Percentiles rank a stretch among this genome's conserved stretches.
phyloP scores from a whole-genome alignment of 176 grass and related monocot genomes.

The Calamus simplicifolius region DNA sequence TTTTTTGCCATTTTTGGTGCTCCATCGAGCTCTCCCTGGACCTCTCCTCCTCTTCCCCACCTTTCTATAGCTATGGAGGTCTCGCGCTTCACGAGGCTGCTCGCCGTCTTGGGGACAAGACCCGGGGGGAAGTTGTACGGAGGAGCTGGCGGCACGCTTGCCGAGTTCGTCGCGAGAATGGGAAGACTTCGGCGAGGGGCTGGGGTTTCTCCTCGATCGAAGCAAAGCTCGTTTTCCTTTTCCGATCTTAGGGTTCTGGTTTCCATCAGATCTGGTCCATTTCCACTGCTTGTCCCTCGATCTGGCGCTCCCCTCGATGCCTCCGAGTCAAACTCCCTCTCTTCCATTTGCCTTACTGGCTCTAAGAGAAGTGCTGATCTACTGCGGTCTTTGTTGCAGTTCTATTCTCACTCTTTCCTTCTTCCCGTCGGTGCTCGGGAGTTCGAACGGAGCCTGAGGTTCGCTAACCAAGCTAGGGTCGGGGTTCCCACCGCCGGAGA shows the following conservation, averaged over 20 bases:
- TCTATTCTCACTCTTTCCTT: not conserved
- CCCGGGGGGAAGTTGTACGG: not conserved
- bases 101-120: not conserved
- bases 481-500: too few relatives aligned
- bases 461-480: too few relatives aligned
- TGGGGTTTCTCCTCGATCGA: not conserved
- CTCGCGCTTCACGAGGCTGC: not conserved
- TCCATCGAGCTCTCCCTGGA: not conserved
- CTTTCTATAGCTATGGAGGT: too few relatives aligned
- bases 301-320: not conserved
- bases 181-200: not conserved
- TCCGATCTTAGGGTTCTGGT: not conserved
- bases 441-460: too few relatives aligned
- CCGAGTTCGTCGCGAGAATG: not conserved
- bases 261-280: slow-evolving; percentile 1
- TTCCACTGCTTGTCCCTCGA: not conserved
- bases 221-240: not conserved
- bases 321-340: not conserved
- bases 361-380: too few relatives aligned
- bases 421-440: too few relatives aligned
- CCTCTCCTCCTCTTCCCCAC: not conserved
- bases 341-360: not conserved
- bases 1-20: too few relatives aligned
- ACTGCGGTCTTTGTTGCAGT: not conserved
- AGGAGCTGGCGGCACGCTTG: not conserved